Conservation (phyloP, 768 basidiomycete genomes). For the Amanita brunnescens region DNA sequence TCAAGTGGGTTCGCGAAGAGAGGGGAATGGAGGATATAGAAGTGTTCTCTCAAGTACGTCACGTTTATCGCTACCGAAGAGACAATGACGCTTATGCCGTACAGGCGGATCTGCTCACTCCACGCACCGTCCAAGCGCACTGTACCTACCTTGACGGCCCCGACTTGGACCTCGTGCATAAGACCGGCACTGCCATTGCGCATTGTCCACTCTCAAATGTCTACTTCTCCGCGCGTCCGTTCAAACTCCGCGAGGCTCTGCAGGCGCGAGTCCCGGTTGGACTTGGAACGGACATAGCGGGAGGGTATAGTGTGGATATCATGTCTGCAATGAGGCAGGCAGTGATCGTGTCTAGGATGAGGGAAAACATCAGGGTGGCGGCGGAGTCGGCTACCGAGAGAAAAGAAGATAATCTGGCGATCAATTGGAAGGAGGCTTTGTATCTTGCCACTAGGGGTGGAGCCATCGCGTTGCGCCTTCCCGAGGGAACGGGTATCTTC, state of each 20-base stretch:
- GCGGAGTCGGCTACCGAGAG: conserved; percentile 10
- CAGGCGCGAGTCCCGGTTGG: conserved; percentile 58
- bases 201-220: conserved; percentile 87
- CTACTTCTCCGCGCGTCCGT: conserved; percentile 72
- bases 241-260: conserved; percentile 66
- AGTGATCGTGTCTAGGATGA: conserved; percentile 61
- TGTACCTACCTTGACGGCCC: conserved; percentile 68
- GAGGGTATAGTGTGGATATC: conserved; percentile 75
- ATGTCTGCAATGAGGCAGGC: conserved; percentile 76
- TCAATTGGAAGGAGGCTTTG: conserved; percentile 77
- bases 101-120: conserved; percentile 53
- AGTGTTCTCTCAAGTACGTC: conserved; percentile 60
- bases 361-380: conserved; percentile 41
- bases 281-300: conserved; percentile 79
- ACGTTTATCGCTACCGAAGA: neutral
- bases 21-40: conserved; percentile 63
- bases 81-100: neutral
- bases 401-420: conserved; percentile 27
- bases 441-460: conserved; percentile 82
- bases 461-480: conserved; percentile 57
- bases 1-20: conserved; percentile 58
- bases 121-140: conserved; percentile 74
- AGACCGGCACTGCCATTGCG: conserved; percentile 54
- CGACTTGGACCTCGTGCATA: conserved; percentile 42
- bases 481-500: conserved; percentile 39